A percentile compares a stretch with the other conserved stretches of the same genome.
phyloP scores from a whole-genome alignment of 768 basidiomycete genomes.

The Phylloporus sp. region DNA sequence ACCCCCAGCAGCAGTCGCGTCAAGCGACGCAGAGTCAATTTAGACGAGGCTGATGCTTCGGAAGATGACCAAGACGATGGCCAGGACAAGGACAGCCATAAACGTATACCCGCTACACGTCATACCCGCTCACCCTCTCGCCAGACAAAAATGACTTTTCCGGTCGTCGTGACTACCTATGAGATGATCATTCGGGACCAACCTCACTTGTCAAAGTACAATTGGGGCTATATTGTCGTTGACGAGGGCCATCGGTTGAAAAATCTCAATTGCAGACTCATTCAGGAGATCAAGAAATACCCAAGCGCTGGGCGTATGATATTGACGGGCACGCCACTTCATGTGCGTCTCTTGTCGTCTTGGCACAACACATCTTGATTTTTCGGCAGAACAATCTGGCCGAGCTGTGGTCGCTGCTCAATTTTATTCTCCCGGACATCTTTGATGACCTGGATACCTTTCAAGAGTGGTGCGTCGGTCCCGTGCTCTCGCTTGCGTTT shows the following conservation, averaged over 20 bases:
- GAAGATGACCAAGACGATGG: conserved; percentile 15
- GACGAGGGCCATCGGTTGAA: conserved; percentile 95
- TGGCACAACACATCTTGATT: neutral
- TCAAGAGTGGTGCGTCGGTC: conserved; percentile 69
- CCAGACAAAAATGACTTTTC: conserved; percentile 47
- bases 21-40: conserved; percentile 23
- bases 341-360: conserved; percentile 48
- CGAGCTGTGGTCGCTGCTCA: conserved; percentile 92
- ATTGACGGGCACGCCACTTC: conserved; percentile 92
- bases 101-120: conserved; percentile 17
- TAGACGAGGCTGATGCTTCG: neutral
- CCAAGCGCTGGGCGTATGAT: conserved; percentile 84
- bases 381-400: conserved; percentile 88
- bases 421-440: conserved; percentile 93
- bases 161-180: conserved; percentile 87
- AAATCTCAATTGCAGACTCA: conserved; percentile 88
- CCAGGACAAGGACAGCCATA: conserved; percentile 7
- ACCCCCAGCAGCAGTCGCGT: conserved; percentile 4
- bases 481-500: neutral
- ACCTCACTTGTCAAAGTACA: conserved; percentile 56
- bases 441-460: conserved; percentile 88
- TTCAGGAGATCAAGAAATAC: conserved; percentile 87
- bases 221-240: conserved; percentile 92
- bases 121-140: conserved; percentile 11
- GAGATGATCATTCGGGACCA: conserved; percentile 90